Evolutionary conservation across 83 land plant species (phyloP), one percentile per base, ranked within the genome.

Genomic region (Diphasiastrum complanatum): DNA sequence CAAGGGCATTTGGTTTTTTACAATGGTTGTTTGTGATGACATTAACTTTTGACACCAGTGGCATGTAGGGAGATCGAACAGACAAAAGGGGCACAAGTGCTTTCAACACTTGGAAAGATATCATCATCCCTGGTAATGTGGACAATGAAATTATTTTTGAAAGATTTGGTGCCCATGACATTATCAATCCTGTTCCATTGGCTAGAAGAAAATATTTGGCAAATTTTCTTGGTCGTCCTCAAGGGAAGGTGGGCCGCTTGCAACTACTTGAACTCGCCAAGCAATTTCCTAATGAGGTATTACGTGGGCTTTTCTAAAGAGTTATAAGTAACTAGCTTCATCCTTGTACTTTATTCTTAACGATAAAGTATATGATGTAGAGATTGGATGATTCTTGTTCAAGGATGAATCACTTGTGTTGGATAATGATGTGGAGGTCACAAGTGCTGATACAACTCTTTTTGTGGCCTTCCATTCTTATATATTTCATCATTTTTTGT

Each of bases 51-150:
- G 51, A 27, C 10, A 37, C 19, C 37, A 20, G 40, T 16, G 54
- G 45, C 18, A 27, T 51, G 73, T 71, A 91, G 97, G 97, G 91
- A 5, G 97, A 92, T 66, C 79, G 97, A 16, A 87, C 95, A 26
- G 97, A 92, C 77, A 92, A 92, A 59, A 75, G 79, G 50, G 82
- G 73, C 33, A 78, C 75, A 18, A 88, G 84, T 79, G 81, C 97
- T 48, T 92, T 92, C 63, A 75, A 88, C 71, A 87, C 95, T 36
- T 92, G 95, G 97, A 92, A 92, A 77, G 95, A 92, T 62, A 80
- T 92, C 58, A 78, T 92, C 47, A 92, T 92, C 31, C 97, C 97
- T 60, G 95, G 97, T 0, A 83, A 87, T 79, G 82, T 92, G 69
- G 91, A 85, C 67, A 89, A 83, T 70, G 73, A 66, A 18, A 83